Percentiles rank a stretch among this genome's conserved stretches.
These are phyloP conservation scores for Phoma herbarum DNA, from an alignment of 2,329 filamentous ascomycete genomes.

Conservation along the genomic window DNA sequence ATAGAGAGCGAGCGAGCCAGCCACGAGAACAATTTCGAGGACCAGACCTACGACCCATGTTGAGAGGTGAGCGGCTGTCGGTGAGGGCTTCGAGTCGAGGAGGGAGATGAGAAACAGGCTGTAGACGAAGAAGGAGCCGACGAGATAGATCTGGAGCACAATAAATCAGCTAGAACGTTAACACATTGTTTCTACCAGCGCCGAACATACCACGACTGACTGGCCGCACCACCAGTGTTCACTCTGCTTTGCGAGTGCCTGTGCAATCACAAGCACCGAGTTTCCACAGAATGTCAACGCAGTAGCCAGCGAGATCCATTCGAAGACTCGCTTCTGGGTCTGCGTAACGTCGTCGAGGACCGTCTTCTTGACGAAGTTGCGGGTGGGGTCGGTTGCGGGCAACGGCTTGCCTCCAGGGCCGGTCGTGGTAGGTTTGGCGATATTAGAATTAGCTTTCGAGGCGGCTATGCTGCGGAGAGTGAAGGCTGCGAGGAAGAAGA, in stretches of 20 bases:
- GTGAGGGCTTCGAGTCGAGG: constrained; percentile 82
- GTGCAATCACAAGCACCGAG: constrained; percentile 75
- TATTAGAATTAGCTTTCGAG: constrained; percentile 56
- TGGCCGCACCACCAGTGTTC: constrained; percentile 85
- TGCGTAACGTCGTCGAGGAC: constrained; percentile 67
- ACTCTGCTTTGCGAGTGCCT: constrained; percentile 72
- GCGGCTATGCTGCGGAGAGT: constrained; percentile 67
- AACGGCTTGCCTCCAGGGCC: constrained; percentile 92
- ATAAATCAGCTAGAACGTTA: not conserved
- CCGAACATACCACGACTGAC: constrained; percentile 71
- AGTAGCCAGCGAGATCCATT: constrained; percentile 75
- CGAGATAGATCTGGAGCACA: constrained; percentile 75
- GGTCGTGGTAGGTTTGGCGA: constrained; percentile 60
- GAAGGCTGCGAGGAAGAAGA: constrained; percentile 71
- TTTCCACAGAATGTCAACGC: constrained; percentile 80
- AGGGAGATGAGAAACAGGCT: constrained; percentile 85
- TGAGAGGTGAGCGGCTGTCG: constrained; percentile 79
- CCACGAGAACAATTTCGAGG: constrained; percentile 77
- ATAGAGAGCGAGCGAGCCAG: constrained; percentile 73
- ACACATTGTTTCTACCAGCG: not conserved
- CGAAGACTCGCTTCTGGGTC: constrained; percentile 75
- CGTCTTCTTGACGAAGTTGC: constrained; percentile 56
- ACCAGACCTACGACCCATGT: constrained; percentile 79
- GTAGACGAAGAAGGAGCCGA: constrained; percentile 87
- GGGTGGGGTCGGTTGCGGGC: constrained; percentile 67